phyloP scores from a whole-genome alignment of 2,329 filamentous ascomycete species.

The Ceratocystis eucalypticola region DNA sequence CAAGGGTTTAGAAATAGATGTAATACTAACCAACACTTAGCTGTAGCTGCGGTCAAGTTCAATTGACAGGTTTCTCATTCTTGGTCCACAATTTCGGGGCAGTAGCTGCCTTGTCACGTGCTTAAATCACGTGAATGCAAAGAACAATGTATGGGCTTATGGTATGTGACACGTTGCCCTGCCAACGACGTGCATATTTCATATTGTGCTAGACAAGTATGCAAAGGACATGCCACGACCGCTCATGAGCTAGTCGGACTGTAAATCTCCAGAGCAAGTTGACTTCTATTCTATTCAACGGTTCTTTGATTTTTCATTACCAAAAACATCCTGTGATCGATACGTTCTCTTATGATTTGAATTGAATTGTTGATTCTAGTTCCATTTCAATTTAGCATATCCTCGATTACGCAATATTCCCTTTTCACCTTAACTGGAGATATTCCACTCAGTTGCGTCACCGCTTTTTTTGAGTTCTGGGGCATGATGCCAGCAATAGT shows the following conservation, averaged over 20 bases:
- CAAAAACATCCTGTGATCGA: neutral
- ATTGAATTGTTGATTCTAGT: too few species aligned
- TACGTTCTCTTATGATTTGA: too few species aligned
- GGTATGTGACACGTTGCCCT: slow-evolving; percentile 7
- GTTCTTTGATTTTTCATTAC: neutral
- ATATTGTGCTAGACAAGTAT: neutral
- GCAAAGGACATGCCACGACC: neutral
- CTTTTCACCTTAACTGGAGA: too few species aligned
- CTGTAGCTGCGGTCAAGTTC: neutral
- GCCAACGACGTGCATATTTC: neutral
- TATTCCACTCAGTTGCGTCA: neutral
- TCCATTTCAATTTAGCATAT: too few species aligned
- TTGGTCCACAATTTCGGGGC: neutral
- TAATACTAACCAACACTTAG: neutral
- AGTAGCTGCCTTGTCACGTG: neutral
- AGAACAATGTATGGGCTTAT: neutral
- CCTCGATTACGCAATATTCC: too few species aligned
- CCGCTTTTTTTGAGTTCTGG: neutral
- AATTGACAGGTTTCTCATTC: neutral
- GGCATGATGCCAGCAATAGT: slow-evolving; percentile 44
- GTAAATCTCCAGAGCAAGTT: neutral
- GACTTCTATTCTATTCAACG: neutral
- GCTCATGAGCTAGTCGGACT: neutral
- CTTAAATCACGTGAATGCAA: neutral
- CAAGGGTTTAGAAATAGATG: neutral